Conservation (phyloP, 306 rosid species). For the Pueraria montana region DNA sequence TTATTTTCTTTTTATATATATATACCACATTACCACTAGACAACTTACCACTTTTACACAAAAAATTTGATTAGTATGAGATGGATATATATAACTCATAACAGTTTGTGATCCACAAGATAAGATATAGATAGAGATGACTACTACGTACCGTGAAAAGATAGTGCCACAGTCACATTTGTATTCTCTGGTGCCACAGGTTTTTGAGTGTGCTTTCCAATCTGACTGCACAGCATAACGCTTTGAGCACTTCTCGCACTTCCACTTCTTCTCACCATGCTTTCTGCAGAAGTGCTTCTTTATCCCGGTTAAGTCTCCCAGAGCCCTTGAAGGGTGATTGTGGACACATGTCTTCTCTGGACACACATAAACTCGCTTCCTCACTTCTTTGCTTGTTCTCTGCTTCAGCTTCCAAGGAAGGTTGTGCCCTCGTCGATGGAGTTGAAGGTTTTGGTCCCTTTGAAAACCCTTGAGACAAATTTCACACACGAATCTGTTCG, state of each 20-base stretch:
- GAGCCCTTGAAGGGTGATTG: constrained; percentile 80
- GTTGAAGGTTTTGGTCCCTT: constrained; percentile 92
- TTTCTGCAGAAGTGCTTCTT: constrained; percentile 93
- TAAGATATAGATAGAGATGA: background rate
- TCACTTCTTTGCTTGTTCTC: constrained; percentile 72
- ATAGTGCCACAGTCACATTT: constrained; percentile 94
- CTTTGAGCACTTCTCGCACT: constrained; percentile 93
- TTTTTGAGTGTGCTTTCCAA: constrained; percentile 93
- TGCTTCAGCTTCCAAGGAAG: constrained; percentile 97
- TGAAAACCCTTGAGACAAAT: constrained; percentile 90
- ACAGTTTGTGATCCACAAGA: constrained; percentile 1
- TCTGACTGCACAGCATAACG: constrained; percentile 93
- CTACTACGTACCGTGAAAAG: constrained; percentile 76
- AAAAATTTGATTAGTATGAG: background rate
- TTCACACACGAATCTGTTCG: constrained; percentile 87
- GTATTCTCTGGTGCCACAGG: constrained; percentile 92
- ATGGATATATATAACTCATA: constrained; percentile 3
- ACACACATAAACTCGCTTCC: constrained; percentile 86
- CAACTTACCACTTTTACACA: constrained; percentile 36
- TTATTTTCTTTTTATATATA: background rate
- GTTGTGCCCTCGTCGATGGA: constrained; percentile 85
- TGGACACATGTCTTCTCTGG: constrained; percentile 89
- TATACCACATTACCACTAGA: too few relatives aligned
- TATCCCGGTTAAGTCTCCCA: constrained; percentile 91
- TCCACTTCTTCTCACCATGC: constrained; percentile 97